A percentile compares a stretch with the other conserved stretches of the same genome.
phyloP scores from a whole-genome alignment of 208 protist genomes.

The Leishmania turanica region DNA sequence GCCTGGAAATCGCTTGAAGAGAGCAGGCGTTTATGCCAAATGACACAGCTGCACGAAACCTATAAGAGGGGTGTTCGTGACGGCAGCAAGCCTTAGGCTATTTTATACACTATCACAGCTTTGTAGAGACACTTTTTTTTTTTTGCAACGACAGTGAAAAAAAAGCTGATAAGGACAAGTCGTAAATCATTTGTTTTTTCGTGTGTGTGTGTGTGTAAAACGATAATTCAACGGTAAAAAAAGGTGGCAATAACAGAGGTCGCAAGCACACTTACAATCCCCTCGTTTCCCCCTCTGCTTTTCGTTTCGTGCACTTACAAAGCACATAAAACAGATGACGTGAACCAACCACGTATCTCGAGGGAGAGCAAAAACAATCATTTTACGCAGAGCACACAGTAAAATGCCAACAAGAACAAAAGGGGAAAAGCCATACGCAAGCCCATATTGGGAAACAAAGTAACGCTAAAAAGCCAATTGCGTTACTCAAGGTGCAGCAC shows the following conservation, averaged over 20 bases:
- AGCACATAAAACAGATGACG: neutral
- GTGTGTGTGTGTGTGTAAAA: neutral
- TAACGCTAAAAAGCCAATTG: neutral
- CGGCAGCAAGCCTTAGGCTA: neutral
- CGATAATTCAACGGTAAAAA: neutral
- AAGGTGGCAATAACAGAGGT: neutral
- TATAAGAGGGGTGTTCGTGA: neutral
- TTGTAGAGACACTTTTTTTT: neutral
- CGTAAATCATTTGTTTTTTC: neutral
- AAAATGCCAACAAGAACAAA: neutral
- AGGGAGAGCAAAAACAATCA: neutral
- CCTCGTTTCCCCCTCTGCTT: neutral
- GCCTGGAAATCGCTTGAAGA: neutral
- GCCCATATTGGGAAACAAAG: neutral
- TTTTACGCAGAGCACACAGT: neutral
- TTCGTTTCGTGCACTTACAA: neutral
- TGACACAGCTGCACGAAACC: neutral
- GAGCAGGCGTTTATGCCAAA: neutral
- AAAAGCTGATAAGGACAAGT: neutral
- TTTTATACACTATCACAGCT: neutral
- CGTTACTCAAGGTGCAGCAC: slow-evolving; percentile 29
- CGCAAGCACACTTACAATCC: neutral
- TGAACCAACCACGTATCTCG: neutral
- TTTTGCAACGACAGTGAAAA: neutral
- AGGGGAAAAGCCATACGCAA: neutral